Conservation (phyloP, 2,329 filamentous ascomycete species). For the Aspergillus sergii region DNA sequence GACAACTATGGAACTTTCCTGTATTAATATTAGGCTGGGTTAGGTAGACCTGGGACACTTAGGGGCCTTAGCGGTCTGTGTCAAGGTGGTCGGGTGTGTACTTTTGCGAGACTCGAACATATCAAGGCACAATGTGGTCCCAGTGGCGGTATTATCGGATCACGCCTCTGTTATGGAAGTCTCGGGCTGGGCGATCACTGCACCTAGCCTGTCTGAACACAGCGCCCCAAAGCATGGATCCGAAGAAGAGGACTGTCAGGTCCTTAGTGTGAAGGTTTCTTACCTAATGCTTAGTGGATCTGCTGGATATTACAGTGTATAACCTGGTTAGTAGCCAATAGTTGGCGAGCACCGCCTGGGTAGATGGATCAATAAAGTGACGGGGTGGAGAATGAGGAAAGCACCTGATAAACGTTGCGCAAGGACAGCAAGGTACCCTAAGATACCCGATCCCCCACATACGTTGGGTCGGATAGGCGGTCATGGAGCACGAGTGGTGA, state of each 20-base stretch:
- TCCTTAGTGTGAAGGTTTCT: not conserved
- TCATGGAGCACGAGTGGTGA: constrained; percentile 19
- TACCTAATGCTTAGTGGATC: not conserved
- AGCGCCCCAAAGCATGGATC: not conserved
- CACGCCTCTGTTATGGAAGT: not conserved
- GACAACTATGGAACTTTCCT: constrained; percentile 12
- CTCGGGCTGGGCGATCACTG: not conserved
- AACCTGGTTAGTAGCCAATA: not conserved
- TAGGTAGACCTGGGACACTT: not conserved
- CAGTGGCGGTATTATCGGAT: not conserved
- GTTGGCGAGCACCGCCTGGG: not conserved
- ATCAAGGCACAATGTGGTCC: not conserved
- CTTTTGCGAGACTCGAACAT: not conserved
- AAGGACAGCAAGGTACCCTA: constrained; percentile 8
- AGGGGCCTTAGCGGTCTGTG: not conserved
- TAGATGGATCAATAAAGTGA: constrained; percentile 23
- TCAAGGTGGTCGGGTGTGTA: not conserved
- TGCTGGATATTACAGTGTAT: not conserved
- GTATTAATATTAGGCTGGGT: not conserved
- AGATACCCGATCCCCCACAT: constrained; percentile 12
- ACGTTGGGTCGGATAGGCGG: constrained; percentile 8
- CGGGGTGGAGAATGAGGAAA: constrained; percentile 15
- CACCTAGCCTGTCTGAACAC: not conserved
- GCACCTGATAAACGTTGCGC: constrained; percentile 11
- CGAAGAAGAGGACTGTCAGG: not conserved